Conservation (phyloP, 768 basidiomycete species). For the Kwoniella sp. region DNA sequence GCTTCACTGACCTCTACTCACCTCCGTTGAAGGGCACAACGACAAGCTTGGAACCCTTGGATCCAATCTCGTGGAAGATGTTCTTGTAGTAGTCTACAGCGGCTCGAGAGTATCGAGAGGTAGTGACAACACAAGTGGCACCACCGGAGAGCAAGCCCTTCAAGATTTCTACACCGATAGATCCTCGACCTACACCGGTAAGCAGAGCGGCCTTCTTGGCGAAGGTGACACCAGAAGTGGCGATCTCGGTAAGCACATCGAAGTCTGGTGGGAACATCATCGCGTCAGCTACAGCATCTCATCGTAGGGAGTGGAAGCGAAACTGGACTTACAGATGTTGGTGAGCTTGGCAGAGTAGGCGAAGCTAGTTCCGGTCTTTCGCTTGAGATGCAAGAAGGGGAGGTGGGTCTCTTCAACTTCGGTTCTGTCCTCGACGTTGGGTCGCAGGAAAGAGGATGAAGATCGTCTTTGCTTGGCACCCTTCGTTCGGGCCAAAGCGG, state of each 20-base stretch:
- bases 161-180: constrained; percentile 95
- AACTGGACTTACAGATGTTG: constrained; percentile 57
- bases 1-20: constrained; percentile 11
- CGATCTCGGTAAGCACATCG: constrained; percentile 96
- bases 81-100: constrained; percentile 94
- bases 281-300: not conserved
- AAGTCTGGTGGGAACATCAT: constrained; percentile 71
- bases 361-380: constrained; percentile 92
- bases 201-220: constrained; percentile 98
- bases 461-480: constrained; percentile 66
- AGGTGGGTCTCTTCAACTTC: constrained; percentile 84
- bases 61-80: constrained; percentile 93
- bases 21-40: constrained; percentile 97
- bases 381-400: constrained; percentile 92
- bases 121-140: constrained; percentile 94
- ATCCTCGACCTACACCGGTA: constrained; percentile 96
- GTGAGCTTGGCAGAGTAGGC: constrained; percentile 98
- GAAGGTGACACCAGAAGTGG: constrained; percentile 96
- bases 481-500: constrained; percentile 35
- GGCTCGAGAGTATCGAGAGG: constrained; percentile 92
- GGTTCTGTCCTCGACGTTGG: constrained; percentile 65
- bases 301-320: not conserved
- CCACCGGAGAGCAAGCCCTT: constrained; percentile 96
- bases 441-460: constrained; percentile 95
- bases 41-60: constrained; percentile 91